Evolutionary conservation across 2,329 filamentous ascomycete genomes (phyloP), one percentile per base, ranked within the genome.

Genomic region (Cordyceps pruinosa): DNA sequence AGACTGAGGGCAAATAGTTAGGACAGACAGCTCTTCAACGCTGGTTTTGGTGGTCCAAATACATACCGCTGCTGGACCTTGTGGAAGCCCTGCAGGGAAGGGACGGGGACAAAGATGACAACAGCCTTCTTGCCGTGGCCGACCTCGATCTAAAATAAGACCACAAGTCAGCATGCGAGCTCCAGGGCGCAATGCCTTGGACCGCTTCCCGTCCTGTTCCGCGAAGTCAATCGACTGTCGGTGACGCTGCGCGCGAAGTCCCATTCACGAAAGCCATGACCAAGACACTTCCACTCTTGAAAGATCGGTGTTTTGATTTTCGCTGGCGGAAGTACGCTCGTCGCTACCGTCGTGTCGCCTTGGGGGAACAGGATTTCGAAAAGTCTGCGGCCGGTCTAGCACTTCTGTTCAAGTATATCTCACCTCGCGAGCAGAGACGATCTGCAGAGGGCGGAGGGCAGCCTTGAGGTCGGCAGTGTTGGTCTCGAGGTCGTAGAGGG

Each of bases 111-210:
- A 89, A 99, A 99, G 89, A 99, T 96, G 85, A 96, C 93, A 84
- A 99, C 94, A 76, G 94, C 94, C 89, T 97, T 99, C 87, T 96
- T 96, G 87, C 94, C 94, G 85, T 97, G 92, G 84, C 94, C 94
- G 82, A 97, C 93, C 85, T 99, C 94, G 85, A 99, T 94, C 94
- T 99, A 81, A 72, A 76, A 65, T 63, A 70, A 83, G 81, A 85
- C 78, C 77, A 66, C 78, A 81, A 86, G 81, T 87, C 83, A 87
- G 84, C 84, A 84, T 85, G 84, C 84, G 84, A 87, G 81, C 84
- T 87, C 84, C 84, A 85, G 81, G 82, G 82, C 72, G 73, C 46
- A 47, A 77, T 77, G 78, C 80, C 81, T 79, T 86, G 84, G 84
- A 86, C 84, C 84, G 84, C 84, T 86, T 85, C 84, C 84, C 84